A percentile compares a stretch with the other conserved stretches of the same genome.
phyloP scores from a whole-genome alignment of 371 early-diverging fungal genomes.

The Mortierella sp. region DNA sequence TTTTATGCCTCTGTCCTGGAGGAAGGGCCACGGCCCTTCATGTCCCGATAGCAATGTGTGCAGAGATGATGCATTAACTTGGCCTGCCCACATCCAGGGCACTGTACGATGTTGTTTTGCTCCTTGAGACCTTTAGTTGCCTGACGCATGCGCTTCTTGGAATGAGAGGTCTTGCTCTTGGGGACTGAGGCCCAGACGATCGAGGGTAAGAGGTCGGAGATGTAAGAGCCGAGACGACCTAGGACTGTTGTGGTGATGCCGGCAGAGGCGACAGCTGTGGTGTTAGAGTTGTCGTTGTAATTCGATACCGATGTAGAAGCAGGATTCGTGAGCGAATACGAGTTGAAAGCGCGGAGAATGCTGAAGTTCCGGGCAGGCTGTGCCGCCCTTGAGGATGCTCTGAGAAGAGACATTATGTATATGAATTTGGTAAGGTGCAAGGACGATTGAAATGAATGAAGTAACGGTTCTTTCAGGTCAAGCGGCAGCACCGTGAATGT shows the following conservation, averaged over 20 bases:
- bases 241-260: constrained; percentile 46
- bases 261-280: constrained; percentile 11
- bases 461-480: constrained; percentile 1
- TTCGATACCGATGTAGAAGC: constrained; percentile 1
- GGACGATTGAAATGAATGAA: constrained; percentile 3
- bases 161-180: constrained; percentile 89
- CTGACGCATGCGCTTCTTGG: constrained; percentile 88
- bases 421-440: background rate
- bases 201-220: constrained; percentile 56
- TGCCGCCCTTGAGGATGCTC: constrained; percentile 25
- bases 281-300: constrained; percentile 11
- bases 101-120: constrained; percentile 77
- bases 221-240: constrained; percentile 52
- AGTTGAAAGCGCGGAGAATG: constrained; percentile 42
- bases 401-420: constrained; percentile 34
- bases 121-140: constrained; percentile 84
- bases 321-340: constrained; percentile 24
- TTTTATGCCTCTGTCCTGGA: constrained; percentile 29
- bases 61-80: constrained; percentile 86
- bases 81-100: constrained; percentile 80
- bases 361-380: constrained; percentile 29
- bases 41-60: constrained; percentile 77
- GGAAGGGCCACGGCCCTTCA: constrained; percentile 55
- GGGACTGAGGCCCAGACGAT: constrained; percentile 85
- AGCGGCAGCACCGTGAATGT: background rate